Evolutionary conservation across 768 basidiomycete species (phyloP).

Genomic region (Lactarius trivialis): DNA sequence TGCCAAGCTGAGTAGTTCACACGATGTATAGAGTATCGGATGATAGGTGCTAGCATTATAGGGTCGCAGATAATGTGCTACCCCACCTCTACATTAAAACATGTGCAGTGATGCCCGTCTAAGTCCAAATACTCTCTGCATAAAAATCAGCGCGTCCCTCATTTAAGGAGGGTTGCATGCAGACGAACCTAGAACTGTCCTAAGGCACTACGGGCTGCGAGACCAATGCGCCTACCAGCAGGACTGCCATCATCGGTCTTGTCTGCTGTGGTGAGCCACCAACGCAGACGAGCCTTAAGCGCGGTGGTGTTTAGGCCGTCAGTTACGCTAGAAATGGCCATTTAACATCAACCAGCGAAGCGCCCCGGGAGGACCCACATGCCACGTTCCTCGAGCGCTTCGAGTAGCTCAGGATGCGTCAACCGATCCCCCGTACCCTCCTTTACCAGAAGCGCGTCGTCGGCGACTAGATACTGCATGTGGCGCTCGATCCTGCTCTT

Average conservation of each 20-base stretch:
- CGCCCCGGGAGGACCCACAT: conserved; percentile 45
- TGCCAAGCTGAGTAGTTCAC: not conserved
- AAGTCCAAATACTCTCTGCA: not conserved
- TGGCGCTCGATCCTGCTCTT: conserved; percentile 34
- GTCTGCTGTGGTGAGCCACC: conserved; percentile 57
- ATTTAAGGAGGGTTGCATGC: not conserved
- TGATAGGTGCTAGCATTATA: conserved; percentile 12
- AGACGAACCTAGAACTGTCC: conserved; percentile 22
- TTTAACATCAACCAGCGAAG: not conserved
- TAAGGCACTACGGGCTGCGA: conserved; percentile 37
- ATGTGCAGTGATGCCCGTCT: not conserved
- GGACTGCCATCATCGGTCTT: conserved; percentile 33
- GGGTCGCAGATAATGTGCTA: conserved; percentile 15
- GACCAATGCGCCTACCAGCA: conserved; percentile 44
- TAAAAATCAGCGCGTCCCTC: not conserved
- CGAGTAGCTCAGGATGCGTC: conserved; percentile 47
- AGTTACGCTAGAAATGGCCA: conserved; percentile 30
- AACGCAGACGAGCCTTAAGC: conserved; percentile 45
- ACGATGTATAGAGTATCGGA: not conserved
- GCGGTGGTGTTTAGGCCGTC: conserved; percentile 36
- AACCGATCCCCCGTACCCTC: conserved; percentile 43
- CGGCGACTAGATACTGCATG: conserved; percentile 40
- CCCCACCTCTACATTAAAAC: conserved; percentile 6
- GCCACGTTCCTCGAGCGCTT: conserved; percentile 71
- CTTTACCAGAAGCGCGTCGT: conserved; percentile 55